Evolutionary conservation across 352 stramenopile genomes (phyloP).

Genomic region (Pythium utonaiense): DNA sequence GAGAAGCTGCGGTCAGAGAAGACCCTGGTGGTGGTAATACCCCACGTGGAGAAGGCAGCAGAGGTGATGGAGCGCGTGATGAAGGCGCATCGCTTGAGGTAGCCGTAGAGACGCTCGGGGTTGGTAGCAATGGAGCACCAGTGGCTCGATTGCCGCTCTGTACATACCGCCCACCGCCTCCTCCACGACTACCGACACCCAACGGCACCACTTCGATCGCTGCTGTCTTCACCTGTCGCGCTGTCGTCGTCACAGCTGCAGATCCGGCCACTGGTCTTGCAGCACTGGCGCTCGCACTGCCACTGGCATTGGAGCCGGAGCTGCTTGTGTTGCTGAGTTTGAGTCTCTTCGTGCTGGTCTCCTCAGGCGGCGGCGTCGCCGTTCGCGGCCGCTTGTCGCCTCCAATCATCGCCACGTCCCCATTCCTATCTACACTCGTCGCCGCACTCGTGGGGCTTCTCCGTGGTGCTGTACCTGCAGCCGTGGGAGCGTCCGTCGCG

Average conservation of each 20-base stretch:
- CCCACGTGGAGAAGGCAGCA: neutral
- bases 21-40: neutral
- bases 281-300: neutral
- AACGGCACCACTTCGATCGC: constrained; percentile 51
- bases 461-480: neutral
- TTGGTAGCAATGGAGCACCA: neutral
- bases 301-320: no score
- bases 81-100: neutral
- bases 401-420: constrained; percentile 8
- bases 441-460: neutral
- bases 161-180: constrained; percentile 59
- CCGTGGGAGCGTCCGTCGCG: neutral
- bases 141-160: constrained; percentile 50
- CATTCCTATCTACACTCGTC: neutral
- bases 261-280: neutral
- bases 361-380: constrained; percentile 13
- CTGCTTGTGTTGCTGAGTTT: neutral
- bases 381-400: constrained; percentile 24
- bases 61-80: neutral
- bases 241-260: constrained; percentile 19
- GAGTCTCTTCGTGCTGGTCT: constrained; percentile 7
- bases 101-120: constrained; percentile 11
- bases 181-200: constrained; percentile 28
- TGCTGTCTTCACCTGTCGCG: constrained; percentile 36
- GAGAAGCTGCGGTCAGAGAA: neutral